Conservation (phyloP, 2,329 filamentous ascomycete genomes). For the Trichoderma koningiopsis region DNA sequence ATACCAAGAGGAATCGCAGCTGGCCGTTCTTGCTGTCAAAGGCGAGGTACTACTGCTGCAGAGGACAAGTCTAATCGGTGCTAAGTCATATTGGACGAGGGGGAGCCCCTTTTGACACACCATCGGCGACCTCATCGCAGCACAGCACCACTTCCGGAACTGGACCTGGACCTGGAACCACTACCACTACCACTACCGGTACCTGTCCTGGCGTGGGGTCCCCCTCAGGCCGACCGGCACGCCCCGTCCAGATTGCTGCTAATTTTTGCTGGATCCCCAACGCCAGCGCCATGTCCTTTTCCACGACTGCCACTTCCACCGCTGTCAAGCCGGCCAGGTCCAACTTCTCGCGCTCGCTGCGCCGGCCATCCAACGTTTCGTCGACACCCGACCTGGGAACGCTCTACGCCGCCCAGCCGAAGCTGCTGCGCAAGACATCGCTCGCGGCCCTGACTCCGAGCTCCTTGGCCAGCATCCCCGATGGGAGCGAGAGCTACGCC, state of each 20-base stretch:
- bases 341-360: constrained; percentile 42
- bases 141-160: not conserved
- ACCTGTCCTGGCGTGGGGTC: constrained; percentile 19
- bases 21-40: not conserved
- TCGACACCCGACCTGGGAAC: constrained; percentile 63
- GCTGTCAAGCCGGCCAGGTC: constrained; percentile 28
- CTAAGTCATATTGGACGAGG: constrained; percentile 6
- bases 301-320: constrained; percentile 29
- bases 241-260: constrained; percentile 12
- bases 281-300: constrained; percentile 28
- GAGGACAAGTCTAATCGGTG: not conserved
- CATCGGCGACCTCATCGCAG: not conserved
- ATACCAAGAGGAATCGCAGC: not conserved
- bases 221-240: constrained; percentile 29
- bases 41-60: not conserved
- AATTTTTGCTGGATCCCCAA: constrained; percentile 8
- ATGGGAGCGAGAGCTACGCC: constrained; percentile 66
- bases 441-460: constrained; percentile 67
- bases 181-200: not conserved
- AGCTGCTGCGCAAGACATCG: constrained; percentile 68
- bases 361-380: constrained; percentile 50
- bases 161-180: not conserved
- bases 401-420: constrained; percentile 53
- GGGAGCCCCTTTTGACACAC: constrained; percentile 4
- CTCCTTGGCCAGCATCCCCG: constrained; percentile 66